Percentiles rank a stretch among this genome's conserved stretches.
Conservation (phyloP, 805 yeast genomes). For the Sungouiella thailandica region DNA sequence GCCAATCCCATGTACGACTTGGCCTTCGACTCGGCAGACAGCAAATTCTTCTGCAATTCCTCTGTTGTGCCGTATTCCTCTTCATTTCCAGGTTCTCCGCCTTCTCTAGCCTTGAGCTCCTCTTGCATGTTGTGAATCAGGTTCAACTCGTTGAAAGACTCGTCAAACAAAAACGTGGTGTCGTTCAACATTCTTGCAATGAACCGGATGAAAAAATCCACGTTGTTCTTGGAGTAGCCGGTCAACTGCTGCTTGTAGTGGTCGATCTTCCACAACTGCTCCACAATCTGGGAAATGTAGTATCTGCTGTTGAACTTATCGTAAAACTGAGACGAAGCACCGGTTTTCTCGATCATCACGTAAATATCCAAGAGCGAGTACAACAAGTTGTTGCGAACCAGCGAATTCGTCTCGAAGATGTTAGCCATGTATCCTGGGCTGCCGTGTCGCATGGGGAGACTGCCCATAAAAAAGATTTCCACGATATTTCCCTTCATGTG, state of each 20-base stretch:
- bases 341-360: conserved; percentile 94
- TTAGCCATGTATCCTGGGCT: conserved; percentile 71
- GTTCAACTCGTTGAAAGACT: conserved; percentile 73
- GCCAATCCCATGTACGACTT: conserved; percentile 77
- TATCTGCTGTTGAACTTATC: conserved; percentile 92
- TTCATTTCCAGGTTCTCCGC: conserved; percentile 25
- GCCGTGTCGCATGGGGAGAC: conserved; percentile 50
- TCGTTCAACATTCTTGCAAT: conserved; percentile 95
- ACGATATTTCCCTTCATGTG: conserved; percentile 83
- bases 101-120: conserved; percentile 51
- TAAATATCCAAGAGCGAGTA: conserved; percentile 85
- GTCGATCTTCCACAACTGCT: conserved; percentile 75
- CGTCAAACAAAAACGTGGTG: conserved; percentile 86
- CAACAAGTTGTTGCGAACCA: conserved; percentile 61
- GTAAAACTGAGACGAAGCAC: conserved; percentile 90
- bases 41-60: conserved; percentile 54
- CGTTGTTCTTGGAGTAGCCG: conserved; percentile 59
- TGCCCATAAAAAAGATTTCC: conserved; percentile 74
- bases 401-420: conserved; percentile 57
- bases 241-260: conserved; percentile 65
- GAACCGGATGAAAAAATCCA: conserved; percentile 84
- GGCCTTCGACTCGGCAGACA: conserved; percentile 69
- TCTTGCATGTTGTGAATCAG: conserved; percentile 72
- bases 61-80: conserved; percentile 50
- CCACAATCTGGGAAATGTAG: conserved; percentile 77